phyloP scores from a whole-genome alignment of 345 rosid species.

The Microthlaspi erraticum region DNA sequence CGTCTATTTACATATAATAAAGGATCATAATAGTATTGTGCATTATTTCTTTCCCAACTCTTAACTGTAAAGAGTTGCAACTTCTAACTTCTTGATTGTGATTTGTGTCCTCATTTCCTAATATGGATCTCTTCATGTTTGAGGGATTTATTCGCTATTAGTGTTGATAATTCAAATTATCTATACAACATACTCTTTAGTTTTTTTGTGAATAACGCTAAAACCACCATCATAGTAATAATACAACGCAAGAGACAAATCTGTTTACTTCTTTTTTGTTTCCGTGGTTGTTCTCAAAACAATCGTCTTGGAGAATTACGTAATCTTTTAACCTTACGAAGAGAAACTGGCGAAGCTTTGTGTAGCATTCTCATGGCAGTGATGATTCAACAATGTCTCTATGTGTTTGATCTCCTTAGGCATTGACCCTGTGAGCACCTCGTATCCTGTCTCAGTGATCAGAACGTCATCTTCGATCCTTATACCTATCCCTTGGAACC shows the following conservation, averaged over 20 bases:
- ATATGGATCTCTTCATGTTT: too few relatives aligned
- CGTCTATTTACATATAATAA: neutral
- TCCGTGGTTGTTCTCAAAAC: neutral
- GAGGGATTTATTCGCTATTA: too few relatives aligned
- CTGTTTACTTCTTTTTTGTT: neutral
- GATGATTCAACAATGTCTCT: slow-evolving; percentile 68
- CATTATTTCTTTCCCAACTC: neutral
- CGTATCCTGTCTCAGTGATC: slow-evolving; percentile 87
- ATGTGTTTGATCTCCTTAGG: slow-evolving; percentile 90
- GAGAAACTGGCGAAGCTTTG: slow-evolving; percentile 27
- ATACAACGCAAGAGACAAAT: neutral
- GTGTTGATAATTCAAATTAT: neutral
- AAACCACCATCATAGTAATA: neutral
- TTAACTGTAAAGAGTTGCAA: slow-evolving; percentile 23
- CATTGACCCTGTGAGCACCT: slow-evolving; percentile 96
- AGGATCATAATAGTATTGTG: neutral
- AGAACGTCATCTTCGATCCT: slow-evolving; percentile 97
- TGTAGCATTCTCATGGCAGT: slow-evolving; percentile 40
- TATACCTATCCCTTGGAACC: slow-evolving; percentile 84
- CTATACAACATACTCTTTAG: neutral
- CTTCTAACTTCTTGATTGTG: slow-evolving; percentile 43
- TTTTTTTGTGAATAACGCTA: slow-evolving; percentile 3
- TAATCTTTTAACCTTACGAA: neutral
- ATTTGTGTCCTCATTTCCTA: slow-evolving; percentile 21
- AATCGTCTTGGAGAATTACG: neutral